Evolutionary conservation across 1,284 basidiomycete genomes (phyloP).

Genomic region (Uromyces viciae-fabae): DNA sequence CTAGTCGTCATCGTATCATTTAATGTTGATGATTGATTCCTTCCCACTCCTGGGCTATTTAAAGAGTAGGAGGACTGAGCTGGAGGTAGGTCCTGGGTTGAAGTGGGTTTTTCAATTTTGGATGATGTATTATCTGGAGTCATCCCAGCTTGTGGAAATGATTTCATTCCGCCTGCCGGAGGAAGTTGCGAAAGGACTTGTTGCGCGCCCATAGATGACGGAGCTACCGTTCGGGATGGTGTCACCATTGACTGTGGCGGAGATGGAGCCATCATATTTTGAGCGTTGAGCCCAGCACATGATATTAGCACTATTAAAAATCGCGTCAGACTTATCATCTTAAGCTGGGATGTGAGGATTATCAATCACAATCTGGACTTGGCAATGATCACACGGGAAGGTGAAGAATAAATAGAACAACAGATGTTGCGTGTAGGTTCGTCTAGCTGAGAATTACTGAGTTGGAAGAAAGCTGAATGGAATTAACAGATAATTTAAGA

Average conservation of each 20-base stretch:
- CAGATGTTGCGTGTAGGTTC: neutral
- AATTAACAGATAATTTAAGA: neutral
- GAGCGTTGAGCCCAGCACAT: neutral
- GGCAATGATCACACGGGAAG: neutral
- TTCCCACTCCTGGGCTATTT: neutral
- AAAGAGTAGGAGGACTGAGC: neutral
- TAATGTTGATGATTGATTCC: neutral
- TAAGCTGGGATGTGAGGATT: no score
- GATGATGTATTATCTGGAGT: neutral
- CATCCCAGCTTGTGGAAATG: neutral
- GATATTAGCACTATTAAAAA: neutral
- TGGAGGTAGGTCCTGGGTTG: neutral
- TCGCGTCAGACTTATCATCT: neutral
- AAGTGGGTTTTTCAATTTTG: neutral
- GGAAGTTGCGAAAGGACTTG: neutral
- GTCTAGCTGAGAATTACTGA: neutral
- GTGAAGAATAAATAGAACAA: neutral
- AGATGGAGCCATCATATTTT: neutral
- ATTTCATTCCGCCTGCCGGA: neutral
- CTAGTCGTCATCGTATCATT: neutral
- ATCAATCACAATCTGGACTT: no score
- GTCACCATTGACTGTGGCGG: neutral
- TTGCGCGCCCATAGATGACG: neutral
- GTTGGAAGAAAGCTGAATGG: neutral
- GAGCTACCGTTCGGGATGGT: neutral